Percentiles rank a stretch among this genome's conserved stretches.
phyloP scores from a whole-genome alignment of 345 rosid species.

The Limnanthes douglasii region DNA sequence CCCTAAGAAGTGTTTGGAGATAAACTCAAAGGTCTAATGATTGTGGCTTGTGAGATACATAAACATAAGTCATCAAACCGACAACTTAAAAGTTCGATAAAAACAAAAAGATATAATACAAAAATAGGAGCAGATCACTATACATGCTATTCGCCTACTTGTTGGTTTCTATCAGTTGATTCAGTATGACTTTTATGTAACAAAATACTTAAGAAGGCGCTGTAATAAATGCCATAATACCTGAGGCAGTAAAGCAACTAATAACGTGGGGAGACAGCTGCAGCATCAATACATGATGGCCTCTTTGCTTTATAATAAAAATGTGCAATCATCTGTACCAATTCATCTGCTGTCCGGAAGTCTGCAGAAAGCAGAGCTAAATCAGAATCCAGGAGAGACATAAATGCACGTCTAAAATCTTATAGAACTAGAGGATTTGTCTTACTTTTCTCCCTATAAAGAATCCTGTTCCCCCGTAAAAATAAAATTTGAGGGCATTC shows the following conservation, averaged over 20 bases:
- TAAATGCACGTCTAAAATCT: background rate
- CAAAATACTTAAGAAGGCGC: no score
- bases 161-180: background rate
- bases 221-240: no score
- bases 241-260: conserved; percentile 9
- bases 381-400: conserved; percentile 1
- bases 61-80: no score
- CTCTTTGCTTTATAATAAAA: conserved; percentile 86
- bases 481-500: conserved; percentile 71
- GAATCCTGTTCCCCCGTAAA: conserved; percentile 50
- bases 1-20: no score
- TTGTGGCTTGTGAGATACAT: no score
- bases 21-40: no score
- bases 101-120: no score
- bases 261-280: conserved; percentile 15
- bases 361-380: conserved; percentile 23
- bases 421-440: background rate
- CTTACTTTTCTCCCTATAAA: conserved; percentile 78
- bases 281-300: conserved; percentile 53
- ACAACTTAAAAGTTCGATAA: no score
- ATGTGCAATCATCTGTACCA: conserved; percentile 84
- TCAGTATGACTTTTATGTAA: no score
- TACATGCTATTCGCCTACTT: background rate
- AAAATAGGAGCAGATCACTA: no score
- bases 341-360: conserved; percentile 55